Evolutionary conservation across 345 rosid species (phyloP).

Genomic region (Eucalyptus sp.): DNA sequence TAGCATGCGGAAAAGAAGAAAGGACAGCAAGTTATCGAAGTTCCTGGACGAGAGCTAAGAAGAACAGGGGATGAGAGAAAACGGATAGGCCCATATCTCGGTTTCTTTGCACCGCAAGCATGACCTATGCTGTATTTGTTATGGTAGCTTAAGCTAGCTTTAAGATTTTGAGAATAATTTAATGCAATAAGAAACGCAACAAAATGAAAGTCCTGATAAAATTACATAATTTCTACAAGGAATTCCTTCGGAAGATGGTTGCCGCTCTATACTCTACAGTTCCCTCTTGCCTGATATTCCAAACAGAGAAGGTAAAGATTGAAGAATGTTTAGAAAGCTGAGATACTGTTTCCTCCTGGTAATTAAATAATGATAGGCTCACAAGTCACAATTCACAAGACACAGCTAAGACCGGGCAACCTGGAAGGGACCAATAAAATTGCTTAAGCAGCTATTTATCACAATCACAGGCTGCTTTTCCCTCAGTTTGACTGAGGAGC

Average conservation of each 20-base stretch:
- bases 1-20: conserved; percentile 46
- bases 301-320: not conserved
- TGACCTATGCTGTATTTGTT: not conserved
- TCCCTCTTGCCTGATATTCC: not conserved
- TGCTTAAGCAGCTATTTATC: no score
- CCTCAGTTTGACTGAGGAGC: no score
- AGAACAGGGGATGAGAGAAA: not conserved
- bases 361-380: not conserved
- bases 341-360: not conserved
- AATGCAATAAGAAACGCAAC: not conserved
- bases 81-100: not conserved
- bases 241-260: not conserved
- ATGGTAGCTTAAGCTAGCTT: not conserved
- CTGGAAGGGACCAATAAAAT: no score
- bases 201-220: not conserved
- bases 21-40: conserved; percentile 9
- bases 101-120: not conserved
- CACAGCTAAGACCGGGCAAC: no score
- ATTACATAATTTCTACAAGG: not conserved
- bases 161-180: not conserved
- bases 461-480: no score
- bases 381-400: no score
- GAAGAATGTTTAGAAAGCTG: not conserved
- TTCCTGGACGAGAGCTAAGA: not conserved
- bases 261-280: not conserved